Base-by-base conservation (phyloP, 768 basidiomycete genomes). In the Hemileccinum impolitum region DNA sequence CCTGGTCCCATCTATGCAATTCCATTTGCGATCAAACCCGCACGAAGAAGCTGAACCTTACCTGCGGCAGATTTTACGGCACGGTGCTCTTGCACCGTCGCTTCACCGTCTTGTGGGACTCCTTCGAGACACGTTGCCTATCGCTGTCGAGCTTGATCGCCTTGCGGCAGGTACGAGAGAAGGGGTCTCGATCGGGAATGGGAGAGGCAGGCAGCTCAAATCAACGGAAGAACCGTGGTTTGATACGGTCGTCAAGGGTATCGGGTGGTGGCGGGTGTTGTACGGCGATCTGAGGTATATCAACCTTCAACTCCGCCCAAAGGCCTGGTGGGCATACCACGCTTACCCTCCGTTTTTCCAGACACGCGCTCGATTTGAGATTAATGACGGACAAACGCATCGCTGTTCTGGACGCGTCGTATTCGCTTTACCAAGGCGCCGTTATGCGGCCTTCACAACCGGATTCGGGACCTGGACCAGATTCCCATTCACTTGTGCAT, bases 321-420 rank as follows among this genome's bases (percentile, higher is more conserved):
- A 1, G 3, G 17, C 35, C 8, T n/a, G 35, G 23, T 23, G 6
- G 28, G 26, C 26, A 28, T 9, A 28, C 17, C 28, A 35, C 11
- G 21, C 32, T 37, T 4, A 45, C 26, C 3, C 13, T 11, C 26
- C 0, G 1, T 18, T 39, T 14, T 49, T 21, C 12, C 37, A 88
- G 87, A 58, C 81, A 90, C 61, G 89, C 87, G 0, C 72, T 93
- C 45, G 90, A 93, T 63, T 81, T 90, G 65, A 80, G 90, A 57
- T 72, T 90, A 59, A 80, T 90, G 79, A 76, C 73, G 11, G 74
- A 73, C 31, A 75, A 79, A 54, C 80, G 81, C 12, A 76, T 91
- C 12, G 80, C 76, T 17, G 80, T 93, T 42, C 66, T 90, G n/a
- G 90, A 92, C 60, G 87, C 76, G 4, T 85, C 87, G 1, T 72